Base-by-base conservation (phyloP, 2,329 filamentous ascomycete species). In the Conoideocrella luteorostrata region DNA sequence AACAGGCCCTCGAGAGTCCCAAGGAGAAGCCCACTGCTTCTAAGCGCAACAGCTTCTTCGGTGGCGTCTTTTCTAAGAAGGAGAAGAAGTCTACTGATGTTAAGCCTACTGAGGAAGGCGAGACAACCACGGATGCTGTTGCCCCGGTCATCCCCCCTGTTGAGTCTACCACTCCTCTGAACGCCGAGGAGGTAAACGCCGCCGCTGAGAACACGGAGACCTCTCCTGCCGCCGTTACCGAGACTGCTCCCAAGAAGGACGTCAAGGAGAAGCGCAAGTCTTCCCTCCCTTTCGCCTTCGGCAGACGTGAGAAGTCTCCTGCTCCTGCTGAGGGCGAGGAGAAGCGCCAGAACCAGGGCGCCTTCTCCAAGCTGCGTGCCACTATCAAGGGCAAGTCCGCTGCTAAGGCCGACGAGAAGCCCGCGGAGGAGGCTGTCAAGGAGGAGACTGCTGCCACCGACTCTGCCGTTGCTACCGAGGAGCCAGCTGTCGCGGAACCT, bases 261-360 rank as follows among this genome's bases (percentile, higher is more conserved):
- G 63, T 74, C 54, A 89, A 88, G 80, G 75, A 79, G 67, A 95
- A 94, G 86, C 86, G 88, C 66, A 81, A 82, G 67, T 93, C 87
- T 53, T 83, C 90, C 58, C 66, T 80, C 7, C 75, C 75, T 39
- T 94, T 94, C 68, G 80, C 80, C 56, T 82, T 80, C 59, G 81
- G 87, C 57, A 85, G 88, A 77, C 91, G 91, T 75, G 82, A 85
- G 64, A 77, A 77, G 67, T 66, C 66, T 28, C 62, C 69, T 36
- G 57, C 68, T 28, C 75, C 75, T 2, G 82, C 82, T 51, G 74
- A 80, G 55, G 82, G 86, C 60, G 73, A 77, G 52, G 72, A 78
- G 24, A 47, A 45, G 39, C 39, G 46, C 11, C 26, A 33, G 21
- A 39, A 22, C 35, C 30, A 42, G 35, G 69, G 70, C 46, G 67